Evolutionary conservation across 2,329 filamentous ascomycete genomes (phyloP), one percentile per base, ranked within the genome.

Genomic region (Rhytidhysteron rufulum): DNA sequence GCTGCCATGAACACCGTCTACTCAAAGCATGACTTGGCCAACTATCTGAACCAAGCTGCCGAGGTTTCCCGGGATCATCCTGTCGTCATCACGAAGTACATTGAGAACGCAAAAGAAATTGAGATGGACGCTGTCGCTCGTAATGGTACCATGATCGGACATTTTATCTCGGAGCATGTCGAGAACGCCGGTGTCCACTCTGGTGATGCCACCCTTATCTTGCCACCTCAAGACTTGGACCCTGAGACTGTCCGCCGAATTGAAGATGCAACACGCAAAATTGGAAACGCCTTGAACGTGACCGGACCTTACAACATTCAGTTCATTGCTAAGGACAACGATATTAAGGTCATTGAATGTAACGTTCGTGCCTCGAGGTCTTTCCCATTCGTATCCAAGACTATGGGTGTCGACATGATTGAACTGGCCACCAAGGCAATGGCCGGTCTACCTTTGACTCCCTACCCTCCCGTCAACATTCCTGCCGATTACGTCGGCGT

Each of bases 1-100:
- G 93, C 93, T 34, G 93, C 93, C 15, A 98, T 98, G 93, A 98
- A 97, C 75, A 97, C 93, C 0, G 93, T 97, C 25, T 97, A 97
- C 73, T 96, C 91, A 0, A 83, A 94, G 71, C 86, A 91, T 62
- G 93, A 97, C 63, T 74, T 98, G 43, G 86, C 88, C 55, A 84
- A 77, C 58, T 97, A 94, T 67, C 76, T 98, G 32, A 80, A 86
- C 50, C 91, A 97, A 69, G 93, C 93, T 39, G 87, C 80, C 5
- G 90, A 95, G 50, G 93, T 98, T 34, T 97, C 93, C 5, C 83
- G 87, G 47, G 91, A 97, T 47, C 88, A 97, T 65, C 93, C 93
- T 1, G 93, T 98, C 9, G 93, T 98, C 46, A 97, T 98, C 60
- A 97, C 91, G 45, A 98, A 98, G 73, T 98, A 97, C 71, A 97